Evolutionary conservation across 2,329 filamentous ascomycete species (phyloP).

Genomic region (Talaromyces sp.): DNA sequence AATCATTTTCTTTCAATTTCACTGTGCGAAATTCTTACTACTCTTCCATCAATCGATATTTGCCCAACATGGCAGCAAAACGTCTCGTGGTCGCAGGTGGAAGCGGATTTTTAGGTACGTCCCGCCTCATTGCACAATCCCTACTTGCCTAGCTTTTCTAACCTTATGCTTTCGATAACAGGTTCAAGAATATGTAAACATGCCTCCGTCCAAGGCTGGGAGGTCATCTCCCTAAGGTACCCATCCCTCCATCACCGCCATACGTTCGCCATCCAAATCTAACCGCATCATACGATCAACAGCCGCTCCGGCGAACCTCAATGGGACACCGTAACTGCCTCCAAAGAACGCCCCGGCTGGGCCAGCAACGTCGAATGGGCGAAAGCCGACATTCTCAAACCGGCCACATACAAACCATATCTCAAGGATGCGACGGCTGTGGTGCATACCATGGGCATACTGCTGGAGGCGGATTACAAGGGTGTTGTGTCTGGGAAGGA

Average conservation of each 20-base stretch:
- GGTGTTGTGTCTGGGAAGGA: slow-evolving; percentile 80
- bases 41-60: not conserved
- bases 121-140: slow-evolving; percentile 31
- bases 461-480: slow-evolving; percentile 98
- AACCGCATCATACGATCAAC: not conserved
- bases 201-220: slow-evolving; percentile 81
- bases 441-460: slow-evolving; percentile 92
- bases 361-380: slow-evolving; percentile 81
- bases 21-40: not conserved
- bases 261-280: not conserved
- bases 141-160: not conserved
- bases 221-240: slow-evolving; percentile 89
- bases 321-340: slow-evolving; percentile 79
- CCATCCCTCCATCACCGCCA: not conserved
- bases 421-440: slow-evolving; percentile 78
- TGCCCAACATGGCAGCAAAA: slow-evolving; percentile 58
- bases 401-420: slow-evolving; percentile 72
- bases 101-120: slow-evolving; percentile 78
- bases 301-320: slow-evolving; percentile 87
- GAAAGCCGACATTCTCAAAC: slow-evolving; percentile 81
- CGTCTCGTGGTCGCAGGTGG: slow-evolving; percentile 88
- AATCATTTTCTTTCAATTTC: not conserved
- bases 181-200: slow-evolving; percentile 84
- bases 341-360: slow-evolving; percentile 71
- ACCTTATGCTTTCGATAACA: slow-evolving; percentile 27